These are phyloP conservation scores for Chlorella variabilis DNA, from an alignment of 163 green algal species.

Conservation along the genomic window DNA sequence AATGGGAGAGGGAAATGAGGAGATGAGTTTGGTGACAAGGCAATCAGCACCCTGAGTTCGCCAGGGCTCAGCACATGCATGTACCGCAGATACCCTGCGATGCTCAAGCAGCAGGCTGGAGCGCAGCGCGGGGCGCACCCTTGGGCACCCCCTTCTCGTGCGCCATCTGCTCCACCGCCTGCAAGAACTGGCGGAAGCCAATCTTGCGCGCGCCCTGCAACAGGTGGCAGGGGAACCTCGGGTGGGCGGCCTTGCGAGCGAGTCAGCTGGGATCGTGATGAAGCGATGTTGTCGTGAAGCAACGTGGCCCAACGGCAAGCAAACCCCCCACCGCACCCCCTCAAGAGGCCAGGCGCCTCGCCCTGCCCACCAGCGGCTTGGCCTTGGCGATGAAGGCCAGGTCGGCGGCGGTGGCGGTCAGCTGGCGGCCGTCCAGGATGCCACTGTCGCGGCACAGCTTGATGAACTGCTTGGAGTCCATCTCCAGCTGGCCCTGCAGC, in stretches of 20 bases:
- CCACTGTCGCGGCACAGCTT: conserved; percentile 33
- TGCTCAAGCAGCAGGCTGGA: too few relatives aligned
- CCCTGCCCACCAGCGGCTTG: conserved; percentile 19
- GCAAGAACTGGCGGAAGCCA: conserved; percentile 29
- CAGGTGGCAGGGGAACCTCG: background rate
- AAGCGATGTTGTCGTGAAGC: too few relatives aligned
- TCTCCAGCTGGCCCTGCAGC: background rate
- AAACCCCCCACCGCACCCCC: too few relatives aligned
- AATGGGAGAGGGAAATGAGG: background rate
- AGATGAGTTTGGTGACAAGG: background rate
- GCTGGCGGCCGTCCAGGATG: conserved; percentile 7
- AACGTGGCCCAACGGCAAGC: too few relatives aligned
- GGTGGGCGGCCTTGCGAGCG: background rate
- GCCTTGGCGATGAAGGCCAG: conserved; percentile 36
- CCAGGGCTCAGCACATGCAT: too few relatives aligned
- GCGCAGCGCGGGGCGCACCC: background rate
- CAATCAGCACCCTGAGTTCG: too few relatives aligned
- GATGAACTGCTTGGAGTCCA: conserved; percentile 34
- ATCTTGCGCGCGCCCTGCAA: conserved; percentile 29
- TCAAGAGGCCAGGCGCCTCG: too few relatives aligned
- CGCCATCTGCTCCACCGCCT: conserved; percentile 26
- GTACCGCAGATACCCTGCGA: background rate
- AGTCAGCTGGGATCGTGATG: too few relatives aligned
- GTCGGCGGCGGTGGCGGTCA: conserved; percentile 30
- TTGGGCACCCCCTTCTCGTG: conserved; percentile 20